A percentile compares a stretch with the other conserved stretches of the same genome.
These are phyloP conservation scores for Capsicum pubescens DNA, from an alignment of 257 asterid species.

Conservation along the genomic window DNA sequence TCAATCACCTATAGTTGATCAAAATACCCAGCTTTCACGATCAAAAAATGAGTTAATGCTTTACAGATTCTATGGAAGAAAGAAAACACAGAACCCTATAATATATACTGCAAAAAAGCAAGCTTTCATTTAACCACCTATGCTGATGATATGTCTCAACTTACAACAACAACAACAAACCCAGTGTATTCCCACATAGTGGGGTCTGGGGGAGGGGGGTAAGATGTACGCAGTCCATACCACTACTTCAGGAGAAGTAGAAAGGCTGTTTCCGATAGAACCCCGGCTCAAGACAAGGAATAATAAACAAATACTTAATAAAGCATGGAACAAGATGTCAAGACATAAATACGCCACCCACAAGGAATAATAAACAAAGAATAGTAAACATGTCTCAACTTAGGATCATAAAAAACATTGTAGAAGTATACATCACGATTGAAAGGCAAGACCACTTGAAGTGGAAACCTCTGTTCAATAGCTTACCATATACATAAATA, in stretches of 20 bases:
- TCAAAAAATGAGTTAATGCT: conserved; percentile 10
- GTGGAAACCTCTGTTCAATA: not conserved
- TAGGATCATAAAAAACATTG: not conserved
- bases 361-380: not conserved
- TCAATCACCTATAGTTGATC: conserved; percentile 73
- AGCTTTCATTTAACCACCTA: not conserved
- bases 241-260: too few relatives aligned
- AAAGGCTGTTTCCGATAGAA: too few relatives aligned
- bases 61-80: not conserved
- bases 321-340: too few relatives aligned
- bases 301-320: too few relatives aligned
- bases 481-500: not conserved
- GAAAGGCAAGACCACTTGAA: not conserved
- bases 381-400: not conserved
- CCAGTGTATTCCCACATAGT: too few relatives aligned
- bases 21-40: conserved; percentile 25
- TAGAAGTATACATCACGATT: not conserved
- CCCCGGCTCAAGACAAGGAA: too few relatives aligned
- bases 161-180: too few relatives aligned
- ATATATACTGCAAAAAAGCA: conserved; percentile 9
- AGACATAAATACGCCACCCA: too few relatives aligned
- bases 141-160: not conserved
- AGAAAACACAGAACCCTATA: conserved; percentile 7
- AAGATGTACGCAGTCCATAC: too few relatives aligned
- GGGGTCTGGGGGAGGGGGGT: too few relatives aligned